Percentiles rank a stretch among this genome's conserved stretches.
These are phyloP conservation scores for Zelonia costaricensis DNA, from an alignment of 208 protist genomes.

Conservation along the genomic window DNA sequence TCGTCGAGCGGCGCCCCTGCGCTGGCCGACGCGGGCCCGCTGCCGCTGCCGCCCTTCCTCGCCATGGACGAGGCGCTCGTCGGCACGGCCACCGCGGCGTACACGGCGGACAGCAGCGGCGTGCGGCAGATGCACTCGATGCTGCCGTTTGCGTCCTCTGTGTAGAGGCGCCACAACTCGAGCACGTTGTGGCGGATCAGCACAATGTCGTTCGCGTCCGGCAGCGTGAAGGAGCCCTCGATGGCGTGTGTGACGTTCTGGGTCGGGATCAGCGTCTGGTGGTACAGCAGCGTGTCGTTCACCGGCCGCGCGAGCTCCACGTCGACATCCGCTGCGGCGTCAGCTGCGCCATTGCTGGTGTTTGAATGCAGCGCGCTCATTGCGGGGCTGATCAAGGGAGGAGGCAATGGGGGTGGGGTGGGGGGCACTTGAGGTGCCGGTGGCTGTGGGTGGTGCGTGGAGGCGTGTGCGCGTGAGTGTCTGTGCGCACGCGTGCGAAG, in stretches of 20 bases:
- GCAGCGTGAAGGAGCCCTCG: conserved; percentile 77
- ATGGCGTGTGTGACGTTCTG: conserved; percentile 72
- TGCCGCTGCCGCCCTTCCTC: conserved; percentile 3
- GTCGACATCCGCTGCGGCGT: not conserved
- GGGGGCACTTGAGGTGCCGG: no score
- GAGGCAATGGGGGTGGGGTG: no score
- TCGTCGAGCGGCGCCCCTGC: conserved; percentile 12
- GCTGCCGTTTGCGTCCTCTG: conserved; percentile 29
- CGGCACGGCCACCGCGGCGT: conserved; percentile 64
- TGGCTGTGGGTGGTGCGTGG: no score
- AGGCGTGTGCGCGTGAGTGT: no score
- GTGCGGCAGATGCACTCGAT: conserved; percentile 70
- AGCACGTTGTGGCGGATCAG: conserved; percentile 66
- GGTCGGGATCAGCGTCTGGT: conserved; percentile 83
- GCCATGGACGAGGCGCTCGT: conserved; percentile 39
- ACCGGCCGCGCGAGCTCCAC: not conserved
- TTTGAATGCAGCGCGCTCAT: no score
- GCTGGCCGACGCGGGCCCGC: not conserved
- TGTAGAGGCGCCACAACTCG: conserved; percentile 77
- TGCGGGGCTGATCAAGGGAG: no score
- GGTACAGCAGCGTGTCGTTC: conserved; percentile 70
- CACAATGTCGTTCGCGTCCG: conserved; percentile 63
- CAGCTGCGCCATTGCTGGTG: not conserved
- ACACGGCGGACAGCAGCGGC: conserved; percentile 58
- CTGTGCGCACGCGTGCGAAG: no score